Evolutionary conservation across 176 grass and related monocot species (phyloP), one percentile per base, ranked within the genome.

Genomic region (Triticum turgidum): DNA sequence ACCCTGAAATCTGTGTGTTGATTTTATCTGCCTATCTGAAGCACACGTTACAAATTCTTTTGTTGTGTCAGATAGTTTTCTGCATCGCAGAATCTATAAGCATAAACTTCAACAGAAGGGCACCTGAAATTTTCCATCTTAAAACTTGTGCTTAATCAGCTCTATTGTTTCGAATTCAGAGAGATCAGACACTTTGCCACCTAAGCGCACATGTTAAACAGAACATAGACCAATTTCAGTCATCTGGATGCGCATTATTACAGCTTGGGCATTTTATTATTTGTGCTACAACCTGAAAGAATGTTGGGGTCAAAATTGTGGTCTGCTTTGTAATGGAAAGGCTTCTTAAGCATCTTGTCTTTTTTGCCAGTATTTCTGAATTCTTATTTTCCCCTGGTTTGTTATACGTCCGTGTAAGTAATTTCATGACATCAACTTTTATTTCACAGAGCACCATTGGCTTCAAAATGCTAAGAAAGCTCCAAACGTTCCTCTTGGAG

Each of bases 381-480:
- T 20, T 83, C 27, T 24, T 64, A 21, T 79, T 80, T 41, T 61
- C 75, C 44, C 47, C 25, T 72, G 29, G 27, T 77, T 81, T 14
- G 12, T 83, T 35, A 22, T 41, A 49, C 5, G 1, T 76, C 15
- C 0, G 56, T 80, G 75, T 32, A 47, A 22, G 29, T 79, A 54
- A 5, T 8, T 41, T 58, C 0, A 51, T 80, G 61, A 74, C 18
- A 51, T 65, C 34, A 56, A 12, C 22, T 66, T 39, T 41, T 74
- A 24, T 80, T 77, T 75, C 42, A 80, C 87, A 99, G 97, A 91
- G 79, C 97, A 99, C 88, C 56, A 85, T 59, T 99, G 97, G 97
- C 92, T 99, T 89, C 97, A 94, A 89, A 99, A 99, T 87, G 94
- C 97, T 35, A 99, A 99, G 89, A 96, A 99, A 89, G 97, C 97